These are phyloP conservation scores for Kregervanrija fluxuum DNA, from an alignment of 805 yeast genomes.

Conservation along the genomic window DNA sequence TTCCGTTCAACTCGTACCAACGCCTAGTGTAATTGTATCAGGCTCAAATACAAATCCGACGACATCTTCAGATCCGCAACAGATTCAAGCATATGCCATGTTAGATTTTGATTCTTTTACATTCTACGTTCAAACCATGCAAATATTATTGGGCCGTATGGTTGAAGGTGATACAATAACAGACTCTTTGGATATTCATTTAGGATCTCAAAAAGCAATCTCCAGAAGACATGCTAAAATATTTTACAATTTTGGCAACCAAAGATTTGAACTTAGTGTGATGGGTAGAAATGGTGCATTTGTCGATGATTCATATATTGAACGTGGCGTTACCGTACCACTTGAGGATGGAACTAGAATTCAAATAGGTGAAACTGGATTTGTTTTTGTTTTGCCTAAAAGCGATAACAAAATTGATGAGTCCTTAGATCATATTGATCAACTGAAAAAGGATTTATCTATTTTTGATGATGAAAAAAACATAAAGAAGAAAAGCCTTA, in stretches of 20 bases:
- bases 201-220: constrained; percentile 88
- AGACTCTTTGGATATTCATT: constrained; percentile 80
- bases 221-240: constrained; percentile 93
- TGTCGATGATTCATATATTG: constrained; percentile 85
- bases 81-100: constrained; percentile 59
- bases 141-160: constrained; percentile 86
- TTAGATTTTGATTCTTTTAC: constrained; percentile 89
- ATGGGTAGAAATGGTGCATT: constrained; percentile 96
- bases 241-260: constrained; percentile 94
- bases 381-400: constrained; percentile 74
- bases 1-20: not conserved
- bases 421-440: too few species aligned
- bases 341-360: constrained; percentile 72
- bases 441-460: too few species aligned
- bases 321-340: constrained; percentile 87
- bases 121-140: constrained; percentile 93
- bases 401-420: not conserved
- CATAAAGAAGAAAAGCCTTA: too few species aligned
- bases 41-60: too few species aligned
- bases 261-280: constrained; percentile 84
- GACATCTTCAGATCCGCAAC: constrained; percentile 10
- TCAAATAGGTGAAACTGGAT: constrained; percentile 90
- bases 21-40: too few species aligned
- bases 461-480: too few species aligned
- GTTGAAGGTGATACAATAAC: constrained; percentile 53